Evolutionary conservation across 306 rosid genomes (phyloP).

Genomic region (Vigna reflexopilosa): DNA sequence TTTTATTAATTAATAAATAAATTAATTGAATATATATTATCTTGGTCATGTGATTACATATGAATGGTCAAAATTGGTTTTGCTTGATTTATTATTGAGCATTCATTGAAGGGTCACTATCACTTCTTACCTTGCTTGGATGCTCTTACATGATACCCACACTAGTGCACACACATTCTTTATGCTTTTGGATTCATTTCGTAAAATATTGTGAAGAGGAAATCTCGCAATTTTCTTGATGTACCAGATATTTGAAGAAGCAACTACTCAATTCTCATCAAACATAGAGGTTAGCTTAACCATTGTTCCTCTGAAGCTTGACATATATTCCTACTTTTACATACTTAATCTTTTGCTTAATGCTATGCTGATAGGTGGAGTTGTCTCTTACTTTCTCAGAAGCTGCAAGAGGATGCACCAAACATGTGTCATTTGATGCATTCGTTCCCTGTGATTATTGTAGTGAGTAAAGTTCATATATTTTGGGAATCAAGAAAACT

Average conservation of each 20-base stretch:
- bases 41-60: not conserved
- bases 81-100: constrained; percentile 4
- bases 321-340: constrained; percentile 33
- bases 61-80: not conserved
- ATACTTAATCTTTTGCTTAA: constrained; percentile 36
- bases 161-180: not conserved
- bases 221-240: constrained; percentile 41
- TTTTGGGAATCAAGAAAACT: constrained; percentile 34
- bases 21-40: not conserved
- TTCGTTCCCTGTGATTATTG: constrained; percentile 83
- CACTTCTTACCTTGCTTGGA: not conserved
- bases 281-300: constrained; percentile 74
- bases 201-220: constrained; percentile 58
- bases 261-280: constrained; percentile 61
- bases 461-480: constrained; percentile 62
- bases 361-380: constrained; percentile 66
- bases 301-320: constrained; percentile 34
- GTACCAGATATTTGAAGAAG: constrained; percentile 86
- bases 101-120: not conserved
- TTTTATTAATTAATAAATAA: not conserved
- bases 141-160: constrained; percentile 45
- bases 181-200: constrained; percentile 60
- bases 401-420: constrained; percentile 90
- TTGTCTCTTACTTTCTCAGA: constrained; percentile 76
- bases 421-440: constrained; percentile 71